Evolutionary conservation across 306 rosid genomes (phyloP).

Genomic region (Oxytropis ochrocephala): DNA sequence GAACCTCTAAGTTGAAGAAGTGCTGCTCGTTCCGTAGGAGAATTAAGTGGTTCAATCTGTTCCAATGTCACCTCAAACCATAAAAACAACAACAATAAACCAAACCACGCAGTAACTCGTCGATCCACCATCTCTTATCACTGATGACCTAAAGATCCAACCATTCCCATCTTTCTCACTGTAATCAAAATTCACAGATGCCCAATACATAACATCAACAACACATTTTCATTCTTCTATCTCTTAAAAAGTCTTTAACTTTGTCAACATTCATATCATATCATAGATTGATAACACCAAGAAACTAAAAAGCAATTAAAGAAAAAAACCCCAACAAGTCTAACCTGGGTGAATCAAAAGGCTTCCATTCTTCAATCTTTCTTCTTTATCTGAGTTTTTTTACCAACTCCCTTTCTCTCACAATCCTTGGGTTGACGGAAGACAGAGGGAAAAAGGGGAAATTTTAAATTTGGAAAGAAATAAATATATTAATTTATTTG

Average conservation of each 20-base stretch:
- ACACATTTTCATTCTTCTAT: constrained; percentile 22
- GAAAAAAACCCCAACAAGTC: not conserved
- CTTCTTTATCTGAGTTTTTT: not conserved
- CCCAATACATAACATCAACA: constrained; percentile 23
- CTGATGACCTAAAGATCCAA: constrained; percentile 40
- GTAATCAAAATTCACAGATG: constrained; percentile 26
- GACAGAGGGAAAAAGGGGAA: constrained; percentile 22
- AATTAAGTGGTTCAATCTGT: constrained; percentile 60
- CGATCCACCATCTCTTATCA: constrained; percentile 47
- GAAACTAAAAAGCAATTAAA: not conserved
- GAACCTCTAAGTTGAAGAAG: constrained; percentile 70
- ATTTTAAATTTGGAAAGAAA: constrained; percentile 18
- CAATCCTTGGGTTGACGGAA: constrained; percentile 39
- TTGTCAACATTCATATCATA: constrained; percentile 5
- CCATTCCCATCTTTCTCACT: constrained; percentile 28
- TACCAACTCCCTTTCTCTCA: constrained; percentile 7
- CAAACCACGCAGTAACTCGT: constrained; percentile 26
- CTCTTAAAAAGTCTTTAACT: not conserved
- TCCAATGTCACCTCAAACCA: constrained; percentile 54
- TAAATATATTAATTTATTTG: not conserved
- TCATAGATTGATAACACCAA: not conserved
- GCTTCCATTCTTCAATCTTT: constrained; percentile 25
- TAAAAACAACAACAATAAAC: constrained; percentile 35
- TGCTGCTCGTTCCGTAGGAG: constrained; percentile 25
- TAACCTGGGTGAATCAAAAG: constrained; percentile 34